These are phyloP conservation scores for Pinus tabuliformis DNA, from an alignment of 75 land plant genomes.

Conservation along the genomic window DNA sequence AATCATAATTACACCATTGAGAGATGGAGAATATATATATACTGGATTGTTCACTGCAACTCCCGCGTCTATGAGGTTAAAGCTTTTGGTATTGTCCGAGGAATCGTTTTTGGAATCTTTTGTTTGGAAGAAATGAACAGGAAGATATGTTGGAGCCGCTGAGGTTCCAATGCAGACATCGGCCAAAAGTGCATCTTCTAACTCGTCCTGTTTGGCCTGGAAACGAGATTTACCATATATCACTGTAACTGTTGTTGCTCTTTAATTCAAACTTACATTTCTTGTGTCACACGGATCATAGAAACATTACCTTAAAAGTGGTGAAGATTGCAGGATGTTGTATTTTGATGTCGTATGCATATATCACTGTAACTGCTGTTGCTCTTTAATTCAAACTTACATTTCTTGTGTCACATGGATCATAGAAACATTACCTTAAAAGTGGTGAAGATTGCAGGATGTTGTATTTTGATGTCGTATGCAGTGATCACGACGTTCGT, in stretches of 20 bases:
- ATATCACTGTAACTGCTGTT: not conserved
- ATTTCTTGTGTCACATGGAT: not conserved
- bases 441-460: too few species aligned
- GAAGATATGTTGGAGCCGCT: slow-evolving; percentile 57
- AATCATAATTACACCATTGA: not conserved
- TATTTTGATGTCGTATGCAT: slow-evolving; percentile 34
- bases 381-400: not conserved
- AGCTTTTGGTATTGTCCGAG: not conserved
- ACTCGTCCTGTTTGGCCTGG: slow-evolving; percentile 1
- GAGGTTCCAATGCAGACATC: slow-evolving; percentile 49
- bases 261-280: not conserved
- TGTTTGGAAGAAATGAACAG: slow-evolving; percentile 28
- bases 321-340: slow-evolving; percentile 57
- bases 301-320: slow-evolving; percentile 18
- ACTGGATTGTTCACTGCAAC: slow-evolving; percentile 53
- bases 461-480: too few species aligned
- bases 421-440: too few species aligned
- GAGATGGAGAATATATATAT: not conserved
- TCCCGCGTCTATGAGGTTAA: slow-evolving; percentile 51
- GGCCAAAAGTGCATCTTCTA: slow-evolving; percentile 10
- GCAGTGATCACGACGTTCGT: slow-evolving; percentile 46
- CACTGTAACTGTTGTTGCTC: not conserved
- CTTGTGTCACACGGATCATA: not conserved
- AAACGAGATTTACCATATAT: not conserved
- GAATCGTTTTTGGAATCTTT: not conserved